phyloP scores from a whole-genome alignment of 371 early-diverging fungal species.

The Saksenaea oblongispora region DNA sequence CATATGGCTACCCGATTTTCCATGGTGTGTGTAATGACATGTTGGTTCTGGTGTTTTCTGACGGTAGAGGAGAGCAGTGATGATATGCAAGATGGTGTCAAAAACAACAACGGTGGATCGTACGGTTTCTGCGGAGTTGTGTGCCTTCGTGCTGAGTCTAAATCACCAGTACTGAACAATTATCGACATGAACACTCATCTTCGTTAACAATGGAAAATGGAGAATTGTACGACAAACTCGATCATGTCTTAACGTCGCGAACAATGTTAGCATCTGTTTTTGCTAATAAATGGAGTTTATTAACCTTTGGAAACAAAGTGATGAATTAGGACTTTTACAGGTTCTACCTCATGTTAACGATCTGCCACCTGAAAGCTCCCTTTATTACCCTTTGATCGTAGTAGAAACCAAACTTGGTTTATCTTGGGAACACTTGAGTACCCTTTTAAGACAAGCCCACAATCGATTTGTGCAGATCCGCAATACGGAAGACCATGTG shows the following conservation, averaged over 20 bases:
- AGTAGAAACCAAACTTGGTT: constrained; percentile 38
- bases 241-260: not conserved
- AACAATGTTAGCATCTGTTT: not conserved
- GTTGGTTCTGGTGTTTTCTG: no score
- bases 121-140: no score
- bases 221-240: not conserved
- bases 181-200: no score
- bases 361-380: constrained; percentile 25
- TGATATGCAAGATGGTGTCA: no score
- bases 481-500: not conserved
- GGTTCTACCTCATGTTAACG: constrained; percentile 15
- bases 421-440: constrained; percentile 14
- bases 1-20: no score
- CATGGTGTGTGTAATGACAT: no score
- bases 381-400: constrained; percentile 33
- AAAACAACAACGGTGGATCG: no score
- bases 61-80: no score
- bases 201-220: not conserved
- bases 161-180: no score
- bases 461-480: constrained; percentile 11
- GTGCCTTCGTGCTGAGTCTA: no score
- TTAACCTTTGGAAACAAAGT: constrained; percentile 12
- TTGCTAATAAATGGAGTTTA: not conserved
- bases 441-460: constrained; percentile 30
- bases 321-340: constrained; percentile 38